Conservation (phyloP, 768 basidiomycete genomes). For the Mrakia frigida region DNA sequence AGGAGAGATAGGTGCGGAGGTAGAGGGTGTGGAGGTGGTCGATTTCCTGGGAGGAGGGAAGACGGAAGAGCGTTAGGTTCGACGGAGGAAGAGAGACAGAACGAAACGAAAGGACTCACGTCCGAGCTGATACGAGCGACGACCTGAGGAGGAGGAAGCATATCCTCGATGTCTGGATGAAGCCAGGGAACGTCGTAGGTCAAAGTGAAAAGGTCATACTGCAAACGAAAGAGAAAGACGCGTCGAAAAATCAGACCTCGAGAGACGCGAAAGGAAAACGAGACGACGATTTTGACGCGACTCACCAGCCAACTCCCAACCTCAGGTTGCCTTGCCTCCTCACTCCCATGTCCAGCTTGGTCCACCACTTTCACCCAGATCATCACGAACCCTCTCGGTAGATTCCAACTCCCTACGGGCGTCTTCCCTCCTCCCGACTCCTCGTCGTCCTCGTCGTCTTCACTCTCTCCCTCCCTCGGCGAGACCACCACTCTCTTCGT, state of each 20-base stretch:
- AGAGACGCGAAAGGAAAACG: not conserved
- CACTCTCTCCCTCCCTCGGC: not conserved
- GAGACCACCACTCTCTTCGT: not conserved
- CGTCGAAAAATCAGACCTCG: too few species aligned
- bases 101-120: not conserved
- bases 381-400: not conserved
- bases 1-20: not conserved
- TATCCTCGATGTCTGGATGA: not conserved
- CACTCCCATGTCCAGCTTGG: not conserved
- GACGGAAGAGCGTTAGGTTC: not conserved
- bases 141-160: not conserved
- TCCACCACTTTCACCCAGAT: not conserved
- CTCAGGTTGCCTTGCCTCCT: not conserved
- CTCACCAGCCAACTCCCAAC: slow-evolving; percentile 5
- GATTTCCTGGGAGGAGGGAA: not conserved
- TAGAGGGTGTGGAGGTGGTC: not conserved
- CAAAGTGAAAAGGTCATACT: not conserved
- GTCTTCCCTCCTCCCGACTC: not conserved
- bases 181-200: not conserved
- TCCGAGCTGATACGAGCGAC: not conserved
- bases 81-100: not conserved
- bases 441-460: not conserved
- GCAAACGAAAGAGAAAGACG: not conserved
- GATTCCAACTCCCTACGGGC: not conserved
- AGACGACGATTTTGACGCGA: not conserved